Evolutionary conservation across 352 stramenopile species (phyloP).

Genomic region (Pythium volutum): DNA sequence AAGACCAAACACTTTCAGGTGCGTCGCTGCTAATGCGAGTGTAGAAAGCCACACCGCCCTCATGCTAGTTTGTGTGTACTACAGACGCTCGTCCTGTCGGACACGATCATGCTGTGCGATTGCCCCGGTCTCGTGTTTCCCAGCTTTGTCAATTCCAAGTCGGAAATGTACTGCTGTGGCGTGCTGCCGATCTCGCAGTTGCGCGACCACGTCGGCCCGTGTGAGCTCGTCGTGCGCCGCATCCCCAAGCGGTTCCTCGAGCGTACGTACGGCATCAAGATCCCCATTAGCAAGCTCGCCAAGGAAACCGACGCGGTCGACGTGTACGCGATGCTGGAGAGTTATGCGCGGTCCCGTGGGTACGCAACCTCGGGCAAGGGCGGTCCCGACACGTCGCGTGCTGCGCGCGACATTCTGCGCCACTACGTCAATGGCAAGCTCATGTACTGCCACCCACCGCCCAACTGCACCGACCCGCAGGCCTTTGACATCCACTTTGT

Average conservation of each 20-base stretch:
- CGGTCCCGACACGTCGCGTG: conserved; percentile 93
- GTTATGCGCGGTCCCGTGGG: conserved; percentile 82
- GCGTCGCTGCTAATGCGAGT: neutral
- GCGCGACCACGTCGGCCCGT: conserved; percentile 93
- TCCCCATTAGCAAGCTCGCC: conserved; percentile 62
- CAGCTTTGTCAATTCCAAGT: conserved; percentile 97
- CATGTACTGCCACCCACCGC: conserved; percentile 96
- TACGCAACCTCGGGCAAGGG: conserved; percentile 94
- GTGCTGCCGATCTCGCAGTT: conserved; percentile 99
- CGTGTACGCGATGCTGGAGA: conserved; percentile 71
- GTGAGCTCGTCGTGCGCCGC: conserved; percentile 93
- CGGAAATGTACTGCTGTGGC: conserved; percentile 98
- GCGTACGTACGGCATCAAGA: conserved; percentile 95
- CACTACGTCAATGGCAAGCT: conserved; percentile 98
- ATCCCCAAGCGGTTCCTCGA: conserved; percentile 96
- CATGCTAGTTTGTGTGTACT: neutral
- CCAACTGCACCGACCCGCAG: conserved; percentile 46
- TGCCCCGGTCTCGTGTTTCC: conserved; percentile 99
- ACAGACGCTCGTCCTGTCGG: conserved; percentile 94
- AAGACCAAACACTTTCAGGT: conserved; percentile 99
- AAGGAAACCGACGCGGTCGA: conserved; percentile 74
- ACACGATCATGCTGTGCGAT: conserved; percentile 99
- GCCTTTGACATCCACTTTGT: conserved; percentile 80
- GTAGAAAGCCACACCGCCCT: neutral
- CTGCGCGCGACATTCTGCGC: conserved; percentile 94